Evolutionary conservation across 805 yeast genomes (phyloP), one percentile per base, ranked within the genome.

Genomic region (Nakazawaea siamensis): DNA sequence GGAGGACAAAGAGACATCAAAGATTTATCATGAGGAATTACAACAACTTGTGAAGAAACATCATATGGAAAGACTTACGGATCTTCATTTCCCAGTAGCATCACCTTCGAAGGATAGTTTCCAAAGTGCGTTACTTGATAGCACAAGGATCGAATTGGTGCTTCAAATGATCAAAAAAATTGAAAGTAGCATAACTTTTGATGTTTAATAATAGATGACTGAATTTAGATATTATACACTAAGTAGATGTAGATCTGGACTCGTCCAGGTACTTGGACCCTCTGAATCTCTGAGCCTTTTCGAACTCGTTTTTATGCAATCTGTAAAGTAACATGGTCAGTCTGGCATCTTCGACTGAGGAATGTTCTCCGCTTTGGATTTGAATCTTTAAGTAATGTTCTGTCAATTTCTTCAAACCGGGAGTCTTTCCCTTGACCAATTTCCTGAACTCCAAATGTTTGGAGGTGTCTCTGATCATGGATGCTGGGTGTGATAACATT

Each of bases 261-360:
- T 7, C 10, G 23, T 20, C 7, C 23, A 20, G 10, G 10, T 20
- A 20, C 10, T 20, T 20, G 23, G 23, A 20, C 10, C 10, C 10
- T 24, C n/a, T 13, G 8, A 24, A 9, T 12, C 49, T 46, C 41
- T 56, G 55, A 2, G 51, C 31, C 29, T 57, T 58, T 44, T 79
- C 92, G 48, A 83, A 78, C 35, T 73, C 84, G 35, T 60, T 63
- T 49, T 73, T 78, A 42, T 73, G 69, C 34, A 70, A 50, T 41
- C 82, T 68, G 50, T 76, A 87, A n/a, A 87, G 55, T 40, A 78
- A 53, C 95, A 87, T 88, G 0, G 95, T 77, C 1, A 88, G 88
- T 48, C 73, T 73, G 0, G 96, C 95, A 60, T 87, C 97, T 50
- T 85, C 95, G 1, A 87, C 84, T 0, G 95, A 84, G 3, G 92